Evolutionary conservation across 257 asterid genomes (phyloP).

Genomic region (Jacaranda copaia): DNA sequence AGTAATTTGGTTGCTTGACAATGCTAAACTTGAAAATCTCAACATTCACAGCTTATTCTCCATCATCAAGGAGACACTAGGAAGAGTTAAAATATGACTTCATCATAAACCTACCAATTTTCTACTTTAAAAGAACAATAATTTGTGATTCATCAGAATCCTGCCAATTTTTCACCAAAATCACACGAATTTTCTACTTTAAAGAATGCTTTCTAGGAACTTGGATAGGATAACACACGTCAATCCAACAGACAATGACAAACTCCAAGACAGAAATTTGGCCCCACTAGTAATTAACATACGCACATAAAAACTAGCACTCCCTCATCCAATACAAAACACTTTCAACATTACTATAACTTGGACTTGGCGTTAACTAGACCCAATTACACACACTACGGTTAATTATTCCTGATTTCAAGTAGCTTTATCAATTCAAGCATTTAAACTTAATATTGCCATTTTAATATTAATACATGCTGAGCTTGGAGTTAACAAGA

Average conservation of each 20-base stretch:
- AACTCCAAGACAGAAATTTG: not conserved
- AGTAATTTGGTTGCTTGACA: slow-evolving; percentile 26
- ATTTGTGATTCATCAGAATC: not conserved
- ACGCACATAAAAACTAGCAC: not conserved
- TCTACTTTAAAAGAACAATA: slow-evolving; percentile 6
- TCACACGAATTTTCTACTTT: no score
- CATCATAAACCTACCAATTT: not conserved
- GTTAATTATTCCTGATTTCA: slow-evolving; percentile 8
- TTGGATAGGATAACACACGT: not conserved
- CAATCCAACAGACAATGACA: not conserved
- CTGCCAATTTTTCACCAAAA: not conserved
- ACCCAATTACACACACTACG: slow-evolving; percentile 6
- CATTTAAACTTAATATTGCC: not conserved
- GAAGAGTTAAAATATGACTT: not conserved
- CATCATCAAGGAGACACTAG: slow-evolving; percentile 9
- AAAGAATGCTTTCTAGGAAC: not conserved
- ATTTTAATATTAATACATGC: not conserved
- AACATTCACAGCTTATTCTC: slow-evolving; percentile 1
- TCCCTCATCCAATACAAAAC: slow-evolving; percentile 7
- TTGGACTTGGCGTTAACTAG: slow-evolving; percentile 17
- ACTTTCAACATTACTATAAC: not conserved
- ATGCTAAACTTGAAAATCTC: slow-evolving; percentile 19
- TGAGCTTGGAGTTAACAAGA: slow-evolving; percentile 13
- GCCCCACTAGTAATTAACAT: not conserved
- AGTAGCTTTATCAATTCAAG: slow-evolving; percentile 15